Evolutionary conservation across 345 rosid species (phyloP).

Genomic region (Salix brachista): DNA sequence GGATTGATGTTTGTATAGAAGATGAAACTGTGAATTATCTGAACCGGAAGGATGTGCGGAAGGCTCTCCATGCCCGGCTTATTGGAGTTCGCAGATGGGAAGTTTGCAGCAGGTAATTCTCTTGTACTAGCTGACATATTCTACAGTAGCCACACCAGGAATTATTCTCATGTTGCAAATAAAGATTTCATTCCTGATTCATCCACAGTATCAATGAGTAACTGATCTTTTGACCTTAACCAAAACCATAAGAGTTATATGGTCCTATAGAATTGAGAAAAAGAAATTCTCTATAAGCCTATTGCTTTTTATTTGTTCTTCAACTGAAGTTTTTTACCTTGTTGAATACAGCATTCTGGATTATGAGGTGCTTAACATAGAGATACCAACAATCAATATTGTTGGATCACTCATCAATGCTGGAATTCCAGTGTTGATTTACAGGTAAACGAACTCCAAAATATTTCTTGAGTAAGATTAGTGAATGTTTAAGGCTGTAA

Average conservation of each 20-base stretch:
- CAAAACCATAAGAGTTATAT: neutral
- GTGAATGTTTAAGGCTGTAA: neutral
- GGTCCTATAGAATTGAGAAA: neutral
- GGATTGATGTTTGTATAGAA: slow-evolving; percentile 86
- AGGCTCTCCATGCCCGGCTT: slow-evolving; percentile 86
- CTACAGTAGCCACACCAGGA: neutral
- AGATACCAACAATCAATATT: slow-evolving; percentile 24
- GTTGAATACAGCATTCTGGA: slow-evolving; percentile 59
- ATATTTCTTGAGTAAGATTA: neutral
- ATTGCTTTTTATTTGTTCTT: neutral
- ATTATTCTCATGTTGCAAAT: too few relatives aligned
- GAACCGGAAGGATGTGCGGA: slow-evolving; percentile 78
- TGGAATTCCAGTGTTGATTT: slow-evolving; percentile 26
- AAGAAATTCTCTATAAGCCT: neutral
- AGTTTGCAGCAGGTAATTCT: slow-evolving; percentile 87
- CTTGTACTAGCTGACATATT: neutral
- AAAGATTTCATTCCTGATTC: too few relatives aligned
- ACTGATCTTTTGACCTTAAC: too few relatives aligned
- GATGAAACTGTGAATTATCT: slow-evolving; percentile 84
- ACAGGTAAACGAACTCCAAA: slow-evolving; percentile 9
- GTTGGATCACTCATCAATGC: slow-evolving; percentile 32
- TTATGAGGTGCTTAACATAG: slow-evolving; percentile 51
- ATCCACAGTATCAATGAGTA: too few relatives aligned
- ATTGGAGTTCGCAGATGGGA: slow-evolving; percentile 76
- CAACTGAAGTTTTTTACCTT: neutral